Percentiles rank a stretch among this genome's conserved stretches.
Conservation (phyloP, 768 basidiomycete genomes). For the Suillus ampliporus region DNA sequence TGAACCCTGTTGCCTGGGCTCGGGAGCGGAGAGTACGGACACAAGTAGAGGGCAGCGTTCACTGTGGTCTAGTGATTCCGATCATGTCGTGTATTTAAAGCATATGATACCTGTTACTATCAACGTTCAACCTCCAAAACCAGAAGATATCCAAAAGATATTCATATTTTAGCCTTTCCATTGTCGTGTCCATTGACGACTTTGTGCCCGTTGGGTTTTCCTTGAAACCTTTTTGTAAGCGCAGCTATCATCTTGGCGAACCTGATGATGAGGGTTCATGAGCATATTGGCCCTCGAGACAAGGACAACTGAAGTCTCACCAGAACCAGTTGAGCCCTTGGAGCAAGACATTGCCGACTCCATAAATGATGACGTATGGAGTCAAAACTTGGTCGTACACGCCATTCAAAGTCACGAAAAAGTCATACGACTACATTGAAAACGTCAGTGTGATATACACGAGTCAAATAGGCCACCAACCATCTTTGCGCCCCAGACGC, state of each 20-base stretch:
- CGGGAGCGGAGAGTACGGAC: slow-evolving; percentile 73
- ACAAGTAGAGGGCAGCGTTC: slow-evolving; percentile 62
- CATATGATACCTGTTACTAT: neutral
- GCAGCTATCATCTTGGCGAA: slow-evolving; percentile 76
- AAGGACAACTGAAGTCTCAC: slow-evolving; percentile 45
- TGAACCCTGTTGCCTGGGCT: slow-evolving; percentile 83
- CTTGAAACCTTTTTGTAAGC: slow-evolving; percentile 63
- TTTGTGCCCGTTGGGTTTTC: slow-evolving; percentile 24
- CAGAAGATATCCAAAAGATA: neutral
- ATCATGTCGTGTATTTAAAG: neutral
- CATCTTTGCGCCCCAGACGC: slow-evolving; percentile 70
- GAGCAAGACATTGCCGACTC: slow-evolving; percentile 64
- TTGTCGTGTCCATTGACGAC: slow-evolving; percentile 18
- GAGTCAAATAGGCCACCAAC: slow-evolving; percentile 25
- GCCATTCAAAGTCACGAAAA: slow-evolving; percentile 61
- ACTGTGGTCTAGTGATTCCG: slow-evolving; percentile 9
- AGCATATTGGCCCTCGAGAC: slow-evolving; percentile 1
- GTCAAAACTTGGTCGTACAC: slow-evolving; percentile 61
- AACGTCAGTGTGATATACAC: neutral
- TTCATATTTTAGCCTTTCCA: slow-evolving; percentile 21
- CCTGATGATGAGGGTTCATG: slow-evolving; percentile 45
- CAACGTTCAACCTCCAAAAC: neutral
- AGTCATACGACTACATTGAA: slow-evolving; percentile 61
- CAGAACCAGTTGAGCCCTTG: slow-evolving; percentile 82
- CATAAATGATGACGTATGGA: slow-evolving; percentile 55